Conservation (phyloP, 2,329 filamentous ascomycete species). For the Parasarocladium wereldwijsianum region DNA sequence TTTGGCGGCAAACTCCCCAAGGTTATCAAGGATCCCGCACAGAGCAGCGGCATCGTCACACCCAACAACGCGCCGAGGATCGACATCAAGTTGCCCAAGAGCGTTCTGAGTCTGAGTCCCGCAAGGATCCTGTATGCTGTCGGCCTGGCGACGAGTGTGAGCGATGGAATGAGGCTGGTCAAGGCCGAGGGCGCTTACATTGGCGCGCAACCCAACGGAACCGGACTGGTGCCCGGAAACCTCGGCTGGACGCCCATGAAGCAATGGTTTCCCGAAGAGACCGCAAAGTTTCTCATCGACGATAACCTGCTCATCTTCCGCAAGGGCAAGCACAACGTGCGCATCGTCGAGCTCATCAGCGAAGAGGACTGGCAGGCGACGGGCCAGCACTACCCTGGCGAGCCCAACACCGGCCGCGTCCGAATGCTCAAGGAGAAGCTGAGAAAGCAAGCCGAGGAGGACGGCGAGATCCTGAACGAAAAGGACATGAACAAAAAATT, state of each 20-base stretch:
- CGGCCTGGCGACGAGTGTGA: slow-evolving; percentile 39
- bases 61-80: slow-evolving; percentile 32
- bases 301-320: slow-evolving; percentile 43
- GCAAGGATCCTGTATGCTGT: slow-evolving; percentile 43
- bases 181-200: slow-evolving; percentile 43
- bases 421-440: slow-evolving; percentile 26
- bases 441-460: slow-evolving; percentile 18
- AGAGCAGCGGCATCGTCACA: slow-evolving; percentile 18
- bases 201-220: slow-evolving; percentile 31
- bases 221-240: slow-evolving; percentile 30
- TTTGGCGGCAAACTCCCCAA: slow-evolving; percentile 24
- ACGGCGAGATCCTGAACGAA: slow-evolving; percentile 13
- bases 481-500: slow-evolving; percentile 15
- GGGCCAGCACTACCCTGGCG: slow-evolving; percentile 37
- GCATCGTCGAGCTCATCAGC: slow-evolving; percentile 42
- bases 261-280: slow-evolving; percentile 40
- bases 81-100: slow-evolving; percentile 44
- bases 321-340: slow-evolving; percentile 48
- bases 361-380: slow-evolving; percentile 37
- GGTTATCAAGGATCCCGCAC: slow-evolving; percentile 15
- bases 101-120: slow-evolving; percentile 41
- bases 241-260: slow-evolving; percentile 49
- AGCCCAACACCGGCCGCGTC: slow-evolving; percentile 32
- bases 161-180: slow-evolving; percentile 45
- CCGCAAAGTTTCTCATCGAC: slow-evolving; percentile 45